Evolutionary conservation across 2,329 filamentous ascomycete species (phyloP), one percentile per base, ranked within the genome.

Genomic region (Arthroderma uncinatum): DNA sequence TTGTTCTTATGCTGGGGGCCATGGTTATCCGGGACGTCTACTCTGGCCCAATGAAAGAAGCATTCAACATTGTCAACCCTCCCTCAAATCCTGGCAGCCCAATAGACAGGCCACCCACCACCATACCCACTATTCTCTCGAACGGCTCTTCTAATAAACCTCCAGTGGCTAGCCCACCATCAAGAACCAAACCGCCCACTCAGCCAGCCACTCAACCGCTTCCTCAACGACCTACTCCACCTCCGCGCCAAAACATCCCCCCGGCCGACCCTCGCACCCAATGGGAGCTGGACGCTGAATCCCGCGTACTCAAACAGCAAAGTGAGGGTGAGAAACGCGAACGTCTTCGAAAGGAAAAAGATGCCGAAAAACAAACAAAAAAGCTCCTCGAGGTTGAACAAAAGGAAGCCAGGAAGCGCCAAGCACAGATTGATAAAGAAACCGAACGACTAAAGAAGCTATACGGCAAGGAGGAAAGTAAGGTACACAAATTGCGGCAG

Each of bases 51-150:
- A 80, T 83, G 57, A 79, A 81, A 16, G 87, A 95, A 63, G 78
- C 83, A 3, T 97, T 96, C 74, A 93, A 96, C 68, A 78, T 90
- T 37, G 73, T 77, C 8, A 79, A 81, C 53, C 62, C 70, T 2
- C 52, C 73, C 64, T 30, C 37, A 10, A 56, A 39, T 25, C 56
- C 56, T 2, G 44, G 25, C 14, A 54, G 21, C 21, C 39, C 55
- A 7, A 21, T 44, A 33, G 37, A 55, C 37, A 40, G 25, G 5
- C 53, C 23, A 12, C 16, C 67, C 63, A 28, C 64, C 64, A 39
- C 58, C 5, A 53, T 54, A 4, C 44, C 54, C 9, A 12, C 58
- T n/a, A 58, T 55, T 23, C 57, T 59, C n/a, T 28, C 58, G 40
- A 54, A 59, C 10, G 23, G 39, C 10, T 6, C n/a, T 5, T 2